Conservation (phyloP, 169 alveolate genomes). For the Cryptosporidium tyzzeri region DNA sequence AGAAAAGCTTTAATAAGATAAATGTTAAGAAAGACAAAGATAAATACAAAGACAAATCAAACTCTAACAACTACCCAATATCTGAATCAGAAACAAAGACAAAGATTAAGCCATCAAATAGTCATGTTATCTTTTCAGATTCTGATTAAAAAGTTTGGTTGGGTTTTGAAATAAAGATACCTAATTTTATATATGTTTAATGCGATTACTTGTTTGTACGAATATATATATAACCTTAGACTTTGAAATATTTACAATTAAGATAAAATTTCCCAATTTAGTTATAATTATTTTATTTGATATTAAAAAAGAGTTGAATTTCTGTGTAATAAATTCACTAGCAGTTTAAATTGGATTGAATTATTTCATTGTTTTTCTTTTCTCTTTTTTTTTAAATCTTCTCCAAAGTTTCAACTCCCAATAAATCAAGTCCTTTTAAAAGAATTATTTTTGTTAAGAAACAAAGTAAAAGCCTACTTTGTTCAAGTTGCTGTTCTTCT, state of each 20-base stretch:
- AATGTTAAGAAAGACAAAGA: neutral
- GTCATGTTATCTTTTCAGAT: constrained; percentile 54
- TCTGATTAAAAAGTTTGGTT: constrained; percentile 25
- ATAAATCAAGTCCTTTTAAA: constrained; percentile 82
- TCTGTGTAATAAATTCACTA: too few relatives aligned
- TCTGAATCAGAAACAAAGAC: constrained; percentile 2
- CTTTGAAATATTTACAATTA: neutral
- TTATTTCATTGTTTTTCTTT: neutral
- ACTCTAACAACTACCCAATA: neutral
- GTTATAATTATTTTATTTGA: neutral
- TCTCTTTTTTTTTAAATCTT: constrained; percentile 77
- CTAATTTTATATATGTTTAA: neutral
- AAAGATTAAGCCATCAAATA: neutral
- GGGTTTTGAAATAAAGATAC: neutral
- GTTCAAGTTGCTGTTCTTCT: constrained; percentile 82
- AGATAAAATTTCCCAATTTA: neutral
- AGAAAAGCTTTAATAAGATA: neutral
- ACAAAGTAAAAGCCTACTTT: constrained; percentile 91
- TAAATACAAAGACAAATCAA: neutral
- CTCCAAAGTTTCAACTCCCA: constrained; percentile 87
- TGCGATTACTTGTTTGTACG: neutral
- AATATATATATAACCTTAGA: neutral
- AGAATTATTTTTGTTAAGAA: constrained; percentile 90
- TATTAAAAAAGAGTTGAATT: too few relatives aligned
- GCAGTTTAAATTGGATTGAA: too few relatives aligned